Conservation (phyloP, 805 yeast species). For the Saccharomyces paradoxus region DNA sequence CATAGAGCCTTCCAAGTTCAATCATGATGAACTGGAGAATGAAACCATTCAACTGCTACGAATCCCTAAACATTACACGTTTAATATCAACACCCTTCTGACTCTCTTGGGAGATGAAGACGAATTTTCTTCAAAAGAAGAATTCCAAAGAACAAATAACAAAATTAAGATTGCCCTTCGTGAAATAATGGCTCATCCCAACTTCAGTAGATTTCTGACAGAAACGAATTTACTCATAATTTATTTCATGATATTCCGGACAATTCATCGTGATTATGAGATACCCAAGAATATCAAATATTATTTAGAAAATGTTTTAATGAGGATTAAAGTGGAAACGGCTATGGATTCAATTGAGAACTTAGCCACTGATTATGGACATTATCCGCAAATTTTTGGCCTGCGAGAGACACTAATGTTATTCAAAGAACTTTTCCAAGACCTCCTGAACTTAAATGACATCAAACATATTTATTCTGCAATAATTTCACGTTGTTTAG, state of each 20-base stretch:
- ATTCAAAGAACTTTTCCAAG: constrained; percentile 14
- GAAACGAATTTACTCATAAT: constrained; percentile 19
- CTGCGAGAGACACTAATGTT: constrained; percentile 4
- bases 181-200: constrained; percentile 15
- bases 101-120: constrained; percentile 13
- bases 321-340: constrained; percentile 10
- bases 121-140: constrained; percentile 18
- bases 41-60: constrained; percentile 32
- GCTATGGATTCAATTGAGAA: constrained; percentile 2
- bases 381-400: constrained; percentile 12
- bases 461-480: constrained; percentile 34
- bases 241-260: constrained; percentile 13
- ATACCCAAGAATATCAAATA: constrained; percentile 12
- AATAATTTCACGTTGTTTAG: constrained; percentile 51
- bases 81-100: constrained; percentile 27
- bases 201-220: not conserved
- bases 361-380: constrained; percentile 11
- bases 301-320: constrained; percentile 18
- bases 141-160: constrained; percentile 21
- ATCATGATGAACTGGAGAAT: not conserved
- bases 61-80: constrained; percentile 29
- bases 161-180: constrained; percentile 26
- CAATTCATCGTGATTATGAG: constrained; percentile 8
- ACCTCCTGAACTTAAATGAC: constrained; percentile 11
- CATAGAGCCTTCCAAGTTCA: constrained; percentile 2